A percentile compares a stretch with the other conserved stretches of the same genome.
Evolutionary conservation across 495 filamentous ascomycete species (phyloP).

Genomic region (Hypoxylon fragiforme): DNA sequence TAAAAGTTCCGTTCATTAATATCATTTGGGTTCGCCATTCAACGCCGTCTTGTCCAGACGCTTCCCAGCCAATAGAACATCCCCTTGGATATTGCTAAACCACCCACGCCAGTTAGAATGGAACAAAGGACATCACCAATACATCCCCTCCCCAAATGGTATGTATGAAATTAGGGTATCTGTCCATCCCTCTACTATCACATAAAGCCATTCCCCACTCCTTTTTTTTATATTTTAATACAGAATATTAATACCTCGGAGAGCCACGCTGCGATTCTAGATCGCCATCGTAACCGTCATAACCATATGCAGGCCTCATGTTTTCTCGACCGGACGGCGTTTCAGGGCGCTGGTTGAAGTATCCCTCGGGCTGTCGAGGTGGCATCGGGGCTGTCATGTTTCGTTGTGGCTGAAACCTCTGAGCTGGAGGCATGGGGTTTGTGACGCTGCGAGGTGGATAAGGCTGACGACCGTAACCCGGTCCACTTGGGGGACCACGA

Average conservation of each 20-base stretch:
- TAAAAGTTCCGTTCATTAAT: constrained; percentile 14
- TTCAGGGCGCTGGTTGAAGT: constrained; percentile 28
- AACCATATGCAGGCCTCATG: constrained; percentile 38
- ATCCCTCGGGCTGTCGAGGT: constrained; percentile 33
- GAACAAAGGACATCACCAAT: constrained; percentile 11
- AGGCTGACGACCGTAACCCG: constrained; percentile 18
- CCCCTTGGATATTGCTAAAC: no score
- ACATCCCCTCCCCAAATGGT: neutral
- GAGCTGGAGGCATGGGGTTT: constrained; percentile 39
- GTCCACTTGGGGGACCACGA: constrained; percentile 29
- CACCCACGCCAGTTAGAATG: constrained; percentile 3
- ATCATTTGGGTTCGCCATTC: constrained; percentile 16
- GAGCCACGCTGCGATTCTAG: constrained; percentile 38
- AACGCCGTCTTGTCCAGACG: constrained; percentile 22
- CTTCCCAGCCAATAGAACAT: constrained; percentile 8
- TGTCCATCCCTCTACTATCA: neutral
- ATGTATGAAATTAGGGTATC: constrained; percentile 19
- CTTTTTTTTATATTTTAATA: no score
- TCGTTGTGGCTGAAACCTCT: constrained; percentile 45
- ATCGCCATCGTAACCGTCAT: constrained; percentile 41
- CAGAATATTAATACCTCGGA: no score
- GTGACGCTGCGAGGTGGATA: constrained; percentile 47
- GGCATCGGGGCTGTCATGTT: constrained; percentile 57
- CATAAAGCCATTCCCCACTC: no score
- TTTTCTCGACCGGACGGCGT: constrained; percentile 22